Evolutionary conservation across 83 land plant genomes (phyloP).

Genomic region (Thuja plicata): DNA sequence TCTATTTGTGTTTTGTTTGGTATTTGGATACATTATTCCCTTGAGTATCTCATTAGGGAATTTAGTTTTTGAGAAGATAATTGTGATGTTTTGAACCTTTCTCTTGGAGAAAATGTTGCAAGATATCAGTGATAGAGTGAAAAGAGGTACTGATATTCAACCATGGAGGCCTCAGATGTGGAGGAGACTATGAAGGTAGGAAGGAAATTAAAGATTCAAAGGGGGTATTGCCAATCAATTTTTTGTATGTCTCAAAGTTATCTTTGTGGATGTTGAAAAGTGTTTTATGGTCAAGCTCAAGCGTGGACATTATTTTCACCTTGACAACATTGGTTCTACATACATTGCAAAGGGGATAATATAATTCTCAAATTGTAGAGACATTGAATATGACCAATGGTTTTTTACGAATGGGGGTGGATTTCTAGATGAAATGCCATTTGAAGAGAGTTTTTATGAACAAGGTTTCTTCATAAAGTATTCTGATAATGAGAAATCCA

Average conservation of each 20-base stretch:
- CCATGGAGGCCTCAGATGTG: background rate
- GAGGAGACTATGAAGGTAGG: background rate
- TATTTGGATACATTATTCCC: too few relatives aligned
- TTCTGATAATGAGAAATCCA: too few relatives aligned
- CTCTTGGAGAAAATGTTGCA: too few relatives aligned
- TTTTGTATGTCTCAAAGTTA: constrained; percentile 16
- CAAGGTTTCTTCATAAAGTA: too few relatives aligned
- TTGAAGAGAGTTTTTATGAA: constrained; percentile 20
- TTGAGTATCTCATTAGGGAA: too few relatives aligned
- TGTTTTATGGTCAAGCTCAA: constrained; percentile 17
- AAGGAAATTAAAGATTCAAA: background rate
- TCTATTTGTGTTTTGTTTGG: too few relatives aligned
- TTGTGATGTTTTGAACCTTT: too few relatives aligned
- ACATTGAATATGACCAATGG: constrained; percentile 32
- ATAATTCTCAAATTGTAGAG: constrained; percentile 39
- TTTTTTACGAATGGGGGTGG: constrained; percentile 22
- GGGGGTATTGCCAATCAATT: background rate
- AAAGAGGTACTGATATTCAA: background rate
- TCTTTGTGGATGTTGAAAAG: background rate
- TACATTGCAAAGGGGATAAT: constrained; percentile 40
- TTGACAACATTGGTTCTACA: constrained; percentile 35
- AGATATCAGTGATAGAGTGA: too few relatives aligned
- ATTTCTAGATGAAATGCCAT: constrained; percentile 21
- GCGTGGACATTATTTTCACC: constrained; percentile 22
- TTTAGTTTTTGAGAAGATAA: too few relatives aligned